These are phyloP conservation scores for Xylaria castorea DNA, from an alignment of 495 filamentous ascomycete genomes.

Conservation along the genomic window DNA sequence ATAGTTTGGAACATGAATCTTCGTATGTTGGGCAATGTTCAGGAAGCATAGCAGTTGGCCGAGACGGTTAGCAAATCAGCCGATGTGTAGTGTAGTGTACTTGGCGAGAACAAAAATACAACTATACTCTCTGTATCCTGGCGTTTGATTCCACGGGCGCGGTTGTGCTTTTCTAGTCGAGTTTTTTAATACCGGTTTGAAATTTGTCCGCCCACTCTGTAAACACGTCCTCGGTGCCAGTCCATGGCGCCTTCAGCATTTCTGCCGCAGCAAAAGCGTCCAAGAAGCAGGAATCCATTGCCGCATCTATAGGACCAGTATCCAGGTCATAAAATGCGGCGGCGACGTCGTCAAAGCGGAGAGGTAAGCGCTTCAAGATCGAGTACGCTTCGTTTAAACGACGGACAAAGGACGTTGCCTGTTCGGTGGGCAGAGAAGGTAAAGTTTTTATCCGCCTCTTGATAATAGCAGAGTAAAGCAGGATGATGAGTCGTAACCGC, in stretches of 20 bases:
- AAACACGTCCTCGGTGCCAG: conserved; percentile 54
- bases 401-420: conserved; percentile 36
- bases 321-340: conserved; percentile 60
- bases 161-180: conserved; percentile 26
- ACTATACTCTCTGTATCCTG: background rate
- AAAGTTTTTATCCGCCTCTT: conserved; percentile 67
- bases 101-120: background rate
- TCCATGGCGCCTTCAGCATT: conserved; percentile 51
- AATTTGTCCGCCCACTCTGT: conserved; percentile 57
- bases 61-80: background rate
- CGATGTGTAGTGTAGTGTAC: background rate
- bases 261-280: conserved; percentile 55
- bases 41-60: background rate
- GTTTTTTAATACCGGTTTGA: conserved; percentile 55
- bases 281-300: conserved; percentile 57
- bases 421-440: conserved; percentile 42
- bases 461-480: conserved; percentile 65
- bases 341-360: conserved; percentile 50
- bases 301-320: conserved; percentile 47
- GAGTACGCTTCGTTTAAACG: conserved; percentile 54
- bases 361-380: conserved; percentile 48
- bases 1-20: conserved; percentile 19
- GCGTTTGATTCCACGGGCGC: background rate
- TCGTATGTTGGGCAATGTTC: background rate
- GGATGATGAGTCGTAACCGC: conserved; percentile 61